Conservation (phyloP, 2,329 filamentous ascomycete species). For the Hymenoscyphus infarciens region DNA sequence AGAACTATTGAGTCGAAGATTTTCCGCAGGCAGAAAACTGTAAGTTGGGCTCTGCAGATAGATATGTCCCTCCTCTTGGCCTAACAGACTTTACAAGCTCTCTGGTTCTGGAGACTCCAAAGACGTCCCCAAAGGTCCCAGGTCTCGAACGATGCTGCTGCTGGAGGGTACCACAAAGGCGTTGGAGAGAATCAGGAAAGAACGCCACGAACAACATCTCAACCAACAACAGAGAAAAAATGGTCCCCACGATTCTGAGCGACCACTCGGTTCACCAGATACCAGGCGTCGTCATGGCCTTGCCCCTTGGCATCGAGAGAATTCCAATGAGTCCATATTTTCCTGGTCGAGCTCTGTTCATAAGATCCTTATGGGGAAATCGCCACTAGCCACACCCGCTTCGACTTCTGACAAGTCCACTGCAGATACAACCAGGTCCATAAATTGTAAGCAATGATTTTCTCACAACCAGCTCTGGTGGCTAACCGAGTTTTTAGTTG, state of each 20-base stretch:
- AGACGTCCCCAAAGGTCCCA: neutral
- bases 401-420: neutral
- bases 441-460: constrained; percentile 16
- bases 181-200: constrained; percentile 17
- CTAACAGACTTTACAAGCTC: constrained; percentile 5
- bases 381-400: constrained; percentile 30
- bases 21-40: constrained; percentile 16
- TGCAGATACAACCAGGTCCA: neutral
- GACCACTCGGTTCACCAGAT: constrained; percentile 14
- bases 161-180: constrained; percentile 27
- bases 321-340: constrained; percentile 29
- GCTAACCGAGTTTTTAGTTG: constrained; percentile 19
- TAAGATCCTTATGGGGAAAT: constrained; percentile 30
- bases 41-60: constrained; percentile 7
- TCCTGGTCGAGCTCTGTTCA: constrained; percentile 33
- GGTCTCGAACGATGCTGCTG: constrained; percentile 27
- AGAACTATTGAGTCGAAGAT: constrained; percentile 17
- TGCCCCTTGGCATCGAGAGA: constrained; percentile 34
- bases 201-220: constrained; percentile 8
- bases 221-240: neutral
- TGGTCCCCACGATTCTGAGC: neutral
- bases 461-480: neutral
- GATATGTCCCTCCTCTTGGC: neutral
- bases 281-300: constrained; percentile 26
- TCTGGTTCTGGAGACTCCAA: neutral